Base-by-base conservation (phyloP, 257 asterid genomes). In the Henckelia pumila region DNA sequence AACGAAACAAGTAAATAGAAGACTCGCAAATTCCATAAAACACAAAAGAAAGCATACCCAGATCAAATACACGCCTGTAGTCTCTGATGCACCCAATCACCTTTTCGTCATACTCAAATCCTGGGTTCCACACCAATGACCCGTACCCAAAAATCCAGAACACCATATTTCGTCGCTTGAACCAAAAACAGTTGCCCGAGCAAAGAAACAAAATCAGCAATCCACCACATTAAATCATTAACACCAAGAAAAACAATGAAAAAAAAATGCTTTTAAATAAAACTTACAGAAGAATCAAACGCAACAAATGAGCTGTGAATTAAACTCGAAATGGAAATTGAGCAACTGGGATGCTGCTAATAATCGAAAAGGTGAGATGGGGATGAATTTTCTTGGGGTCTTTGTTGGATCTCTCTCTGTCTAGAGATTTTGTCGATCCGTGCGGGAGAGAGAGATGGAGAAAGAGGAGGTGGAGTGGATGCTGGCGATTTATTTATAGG, bases 101-200 rank as follows among this genome's bases (percentile, higher is more conserved):
- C 73, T 82, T 88, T 55, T 85, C 90, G 50, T 88, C 92, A 26
- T 69, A 79, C 32, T 81, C 85, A 57, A 88, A 88, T 30, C 92
- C 95, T 24, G 95, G 92, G 72, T 88, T 88, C 95, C 95, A 88
- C 10, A 88, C 89, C 88, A 88, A 78, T n/a, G 95, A 88, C 25
- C 95, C 95, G 59, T 82, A 86, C 7, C 94, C 94, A 8, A 86
- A 86, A 44, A 86, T 70, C 94, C 94, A 86, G 77, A 86, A 82
- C 28, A 80, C 94, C 94, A 86, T 86, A 24, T 57, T 66, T 19
- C 21, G 55, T 17, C 1, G 8, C 55, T 47, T 17, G 20, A 5
- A 16, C 55, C 55, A 47, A 16, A 47, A 47, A 17, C 2, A 47
- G 21, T 21, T 40, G 2, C 20, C 55, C 0, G 16, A 47, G 21